Conservation (phyloP, 2,329 filamentous ascomycete genomes). For the Lasiodiplodia theobromae region DNA sequence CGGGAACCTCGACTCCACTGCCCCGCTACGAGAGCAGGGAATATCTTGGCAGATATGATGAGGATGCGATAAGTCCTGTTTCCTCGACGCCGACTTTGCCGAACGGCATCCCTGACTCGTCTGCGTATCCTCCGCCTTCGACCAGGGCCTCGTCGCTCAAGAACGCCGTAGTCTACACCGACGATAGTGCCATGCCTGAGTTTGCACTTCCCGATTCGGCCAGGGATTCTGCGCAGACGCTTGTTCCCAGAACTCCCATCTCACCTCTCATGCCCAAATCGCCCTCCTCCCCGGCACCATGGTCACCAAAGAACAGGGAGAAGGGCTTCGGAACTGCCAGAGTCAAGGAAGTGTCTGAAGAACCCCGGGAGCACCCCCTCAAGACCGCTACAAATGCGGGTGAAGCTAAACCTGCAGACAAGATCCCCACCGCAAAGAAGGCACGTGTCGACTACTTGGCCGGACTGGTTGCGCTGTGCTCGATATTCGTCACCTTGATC, state of each 20-base stretch:
- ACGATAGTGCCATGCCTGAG: conserved; percentile 8
- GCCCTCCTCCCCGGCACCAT: conserved; percentile 1
- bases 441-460: conserved; percentile 56
- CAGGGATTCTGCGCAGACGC: conserved; percentile 27
- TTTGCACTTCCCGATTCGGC: conserved; percentile 19
- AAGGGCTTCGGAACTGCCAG: conserved; percentile 19
- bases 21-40: conserved; percentile 27
- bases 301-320: conserved; percentile 28
- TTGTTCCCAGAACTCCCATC: conserved; percentile 13
- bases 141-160: conserved; percentile 23
- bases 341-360: conserved; percentile 20
- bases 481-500: conserved; percentile 54
- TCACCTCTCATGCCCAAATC: conserved; percentile 24
- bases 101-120: conserved; percentile 2
- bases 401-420: neutral
- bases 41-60: conserved; percentile 23
- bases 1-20: conserved; percentile 29
- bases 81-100: conserved; percentile 26
- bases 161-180: conserved; percentile 27
- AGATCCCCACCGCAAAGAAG: conserved; percentile 30
- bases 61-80: conserved; percentile 27
- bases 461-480: conserved; percentile 54
- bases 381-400: conserved; percentile 9
- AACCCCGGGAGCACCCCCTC: conserved; percentile 24
- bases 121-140: conserved; percentile 5